phyloP scores from a whole-genome alignment of 177 flowering plant species.

The Telopea speciosissima region DNA sequence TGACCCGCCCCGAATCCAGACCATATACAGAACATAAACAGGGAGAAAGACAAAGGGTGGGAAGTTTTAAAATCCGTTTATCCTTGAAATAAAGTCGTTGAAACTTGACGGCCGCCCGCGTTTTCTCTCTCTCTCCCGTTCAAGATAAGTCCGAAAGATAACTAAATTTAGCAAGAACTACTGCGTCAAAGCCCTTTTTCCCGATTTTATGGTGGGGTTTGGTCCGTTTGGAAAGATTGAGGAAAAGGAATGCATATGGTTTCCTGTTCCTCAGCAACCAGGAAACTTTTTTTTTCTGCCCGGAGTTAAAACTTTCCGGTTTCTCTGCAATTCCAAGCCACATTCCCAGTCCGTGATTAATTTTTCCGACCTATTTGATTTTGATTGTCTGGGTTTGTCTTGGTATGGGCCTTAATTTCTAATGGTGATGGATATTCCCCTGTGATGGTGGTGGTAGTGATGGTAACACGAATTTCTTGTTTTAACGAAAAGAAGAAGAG shows the following conservation, averaged over 20 bases:
- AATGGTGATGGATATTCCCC: neutral
- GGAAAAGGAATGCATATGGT: neutral
- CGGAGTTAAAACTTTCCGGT: neutral
- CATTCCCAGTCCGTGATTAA: neutral
- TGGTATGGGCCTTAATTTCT: neutral
- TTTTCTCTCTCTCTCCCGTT: neutral
- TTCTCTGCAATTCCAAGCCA: neutral
- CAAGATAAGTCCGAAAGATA: neutral
- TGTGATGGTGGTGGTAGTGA: neutral
- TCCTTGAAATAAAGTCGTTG: neutral
- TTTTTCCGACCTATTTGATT: no score
- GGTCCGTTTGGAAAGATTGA: neutral
- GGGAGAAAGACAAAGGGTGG: no score
- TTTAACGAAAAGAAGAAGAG: neutral
- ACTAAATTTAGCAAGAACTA: slow-evolving; percentile 7
- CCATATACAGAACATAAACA: no score
- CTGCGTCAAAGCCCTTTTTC: slow-evolving; percentile 11
- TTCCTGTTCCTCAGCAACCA: slow-evolving; percentile 7
- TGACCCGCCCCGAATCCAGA: no score
- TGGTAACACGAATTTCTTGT: no score
- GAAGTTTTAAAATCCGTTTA: neutral
- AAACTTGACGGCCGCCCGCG: neutral
- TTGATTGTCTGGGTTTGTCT: neutral
- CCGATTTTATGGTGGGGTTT: slow-evolving; percentile 4
- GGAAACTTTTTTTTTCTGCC: slow-evolving; percentile 1